Conservation (phyloP, 148 eudicot genomes). For the Salicornia ramosissima region DNA sequence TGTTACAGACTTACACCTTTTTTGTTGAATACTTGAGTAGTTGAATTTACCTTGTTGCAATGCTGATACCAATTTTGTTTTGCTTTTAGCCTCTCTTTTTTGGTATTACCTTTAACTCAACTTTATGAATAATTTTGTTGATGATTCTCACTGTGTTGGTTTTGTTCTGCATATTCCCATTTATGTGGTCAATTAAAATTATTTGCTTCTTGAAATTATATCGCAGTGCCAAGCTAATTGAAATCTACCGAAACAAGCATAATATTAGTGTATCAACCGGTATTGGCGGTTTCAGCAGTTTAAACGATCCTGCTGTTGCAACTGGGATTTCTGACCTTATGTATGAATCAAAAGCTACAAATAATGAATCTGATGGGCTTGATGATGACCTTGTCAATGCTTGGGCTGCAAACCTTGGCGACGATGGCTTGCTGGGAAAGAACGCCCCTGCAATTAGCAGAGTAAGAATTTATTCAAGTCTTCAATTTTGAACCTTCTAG, state of each 20-base stretch:
- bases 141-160: not conserved
- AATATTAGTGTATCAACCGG: conserved; percentile 83
- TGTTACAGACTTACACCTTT: not conserved
- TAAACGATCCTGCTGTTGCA: conserved; percentile 88
- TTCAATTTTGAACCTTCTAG: not conserved
- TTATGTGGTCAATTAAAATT: not conserved
- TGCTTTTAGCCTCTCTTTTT: not conserved
- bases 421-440: conserved; percentile 83
- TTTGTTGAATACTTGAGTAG: too few species aligned
- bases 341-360: conserved; percentile 62
- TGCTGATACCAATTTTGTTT: not conserved
- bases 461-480: conserved; percentile 42
- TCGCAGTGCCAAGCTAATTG: conserved; percentile 83
- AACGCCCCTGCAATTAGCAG: conserved; percentile 95
- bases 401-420: conserved; percentile 98
- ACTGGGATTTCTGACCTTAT: conserved; percentile 94
- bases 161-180: not conserved
- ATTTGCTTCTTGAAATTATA: conserved; percentile 22
- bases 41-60: not conserved
- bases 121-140: not conserved
- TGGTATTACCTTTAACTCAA: not conserved
- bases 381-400: conserved; percentile 97
- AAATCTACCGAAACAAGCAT: conserved; percentile 85
- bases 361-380: conserved; percentile 56
- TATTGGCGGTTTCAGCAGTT: conserved; percentile 16